Conservation (phyloP, 257 asterid genomes). For the Fraxinus pennsylvanica region DNA sequence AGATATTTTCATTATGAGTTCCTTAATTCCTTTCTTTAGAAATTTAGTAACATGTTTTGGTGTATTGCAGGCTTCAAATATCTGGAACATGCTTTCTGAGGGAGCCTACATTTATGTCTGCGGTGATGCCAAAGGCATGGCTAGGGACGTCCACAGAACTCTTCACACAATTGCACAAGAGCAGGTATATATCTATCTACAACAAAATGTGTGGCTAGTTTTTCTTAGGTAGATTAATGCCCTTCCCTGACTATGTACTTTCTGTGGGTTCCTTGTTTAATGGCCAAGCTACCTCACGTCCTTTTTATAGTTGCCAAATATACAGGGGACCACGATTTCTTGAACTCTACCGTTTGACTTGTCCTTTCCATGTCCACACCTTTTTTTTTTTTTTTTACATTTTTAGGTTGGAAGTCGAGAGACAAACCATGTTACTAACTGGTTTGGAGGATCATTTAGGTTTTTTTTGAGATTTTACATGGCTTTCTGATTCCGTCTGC, state of each 20-base stretch:
- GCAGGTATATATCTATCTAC: constrained; percentile 55
- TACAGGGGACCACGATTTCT: constrained; percentile 1
- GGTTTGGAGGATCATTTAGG: constrained; percentile 1
- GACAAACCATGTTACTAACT: constrained; percentile 1
- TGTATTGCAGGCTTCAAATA: constrained; percentile 60
- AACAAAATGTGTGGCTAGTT: background rate
- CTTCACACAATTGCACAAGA: constrained; percentile 87
- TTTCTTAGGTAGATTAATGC: background rate
- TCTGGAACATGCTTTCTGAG: constrained; percentile 84
- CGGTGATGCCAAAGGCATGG: constrained; percentile 99
- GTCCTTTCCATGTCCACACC: constrained; percentile 17
- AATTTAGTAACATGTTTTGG: background rate
- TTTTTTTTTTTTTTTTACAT: background rate
- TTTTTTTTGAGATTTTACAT: background rate
- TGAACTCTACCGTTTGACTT: constrained; percentile 15
- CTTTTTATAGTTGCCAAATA: constrained; percentile 23
- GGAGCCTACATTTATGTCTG: constrained; percentile 89
- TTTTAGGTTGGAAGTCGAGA: background rate
- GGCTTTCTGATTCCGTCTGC: background rate
- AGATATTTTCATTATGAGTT: background rate
- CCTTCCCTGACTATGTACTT: background rate
- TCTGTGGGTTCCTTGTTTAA: background rate
- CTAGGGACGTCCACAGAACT: constrained; percentile 95
- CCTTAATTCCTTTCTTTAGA: background rate
- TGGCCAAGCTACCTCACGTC: constrained; percentile 30